Evolutionary conservation across 352 stramenopile genomes (phyloP).

Genomic region (Aphanomyces cochlioides): DNA sequence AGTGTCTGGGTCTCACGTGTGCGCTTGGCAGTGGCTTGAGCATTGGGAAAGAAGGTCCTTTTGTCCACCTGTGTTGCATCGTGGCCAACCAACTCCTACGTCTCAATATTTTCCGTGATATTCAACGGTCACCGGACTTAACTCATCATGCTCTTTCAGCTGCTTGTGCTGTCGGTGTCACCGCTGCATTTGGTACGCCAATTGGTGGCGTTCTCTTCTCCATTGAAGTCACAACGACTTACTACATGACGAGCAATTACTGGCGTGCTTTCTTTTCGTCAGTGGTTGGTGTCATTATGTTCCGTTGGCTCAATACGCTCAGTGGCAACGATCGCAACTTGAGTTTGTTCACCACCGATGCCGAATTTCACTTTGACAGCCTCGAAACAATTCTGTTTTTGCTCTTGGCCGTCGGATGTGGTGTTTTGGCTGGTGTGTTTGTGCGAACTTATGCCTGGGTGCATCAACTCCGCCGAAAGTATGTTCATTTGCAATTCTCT

Average conservation of each 20-base stretch:
- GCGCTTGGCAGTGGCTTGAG: conserved; percentile 62
- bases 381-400: conserved; percentile 77
- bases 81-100: conserved; percentile 63
- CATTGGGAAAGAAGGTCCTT: conserved; percentile 77
- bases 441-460: conserved; percentile 60
- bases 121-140: conserved; percentile 52
- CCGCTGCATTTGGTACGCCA: conserved; percentile 66
- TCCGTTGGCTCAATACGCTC: conserved; percentile 66
- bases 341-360: conserved; percentile 72
- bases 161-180: conserved; percentile 71
- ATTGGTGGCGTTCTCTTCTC: conserved; percentile 76
- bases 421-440: conserved; percentile 76
- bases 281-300: conserved; percentile 80
- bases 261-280: conserved; percentile 88
- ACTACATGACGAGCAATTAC: conserved; percentile 87
- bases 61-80: conserved; percentile 73
- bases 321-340: conserved; percentile 45
- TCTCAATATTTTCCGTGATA: conserved; percentile 57
- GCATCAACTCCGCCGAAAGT: conserved; percentile 40
- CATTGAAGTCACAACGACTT: conserved; percentile 81
- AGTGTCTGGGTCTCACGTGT: conserved; percentile 59
- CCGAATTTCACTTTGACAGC: conserved; percentile 65
- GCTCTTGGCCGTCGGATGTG: conserved; percentile 75
- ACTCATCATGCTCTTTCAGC: conserved; percentile 66
- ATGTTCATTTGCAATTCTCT: conserved; percentile 25